Conservation (phyloP, 768 basidiomycete genomes). For the Tulasnella sp. region DNA sequence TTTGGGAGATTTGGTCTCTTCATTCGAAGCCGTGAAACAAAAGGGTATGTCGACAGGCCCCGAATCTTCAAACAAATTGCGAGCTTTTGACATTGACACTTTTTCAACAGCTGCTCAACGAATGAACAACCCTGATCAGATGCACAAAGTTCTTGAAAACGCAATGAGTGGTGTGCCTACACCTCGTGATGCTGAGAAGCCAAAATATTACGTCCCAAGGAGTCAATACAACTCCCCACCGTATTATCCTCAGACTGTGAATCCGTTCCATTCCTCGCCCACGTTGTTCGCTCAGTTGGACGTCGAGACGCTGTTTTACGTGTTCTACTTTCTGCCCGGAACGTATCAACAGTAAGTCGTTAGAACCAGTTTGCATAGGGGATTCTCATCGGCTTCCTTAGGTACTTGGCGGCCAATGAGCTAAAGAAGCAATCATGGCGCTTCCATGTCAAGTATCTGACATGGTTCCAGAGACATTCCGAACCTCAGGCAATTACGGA, state of each 20-base stretch:
- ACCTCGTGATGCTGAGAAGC: slow-evolving; percentile 91
- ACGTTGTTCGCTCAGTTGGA: slow-evolving; percentile 83
- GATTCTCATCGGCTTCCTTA: slow-evolving; percentile 24
- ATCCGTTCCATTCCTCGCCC: slow-evolving; percentile 65
- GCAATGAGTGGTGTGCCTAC: slow-evolving; percentile 80
- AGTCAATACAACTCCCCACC: slow-evolving; percentile 83
- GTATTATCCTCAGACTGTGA: slow-evolving; percentile 88
- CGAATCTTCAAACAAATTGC: background rate
- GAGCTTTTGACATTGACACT: background rate
- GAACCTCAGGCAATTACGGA: slow-evolving; percentile 98
- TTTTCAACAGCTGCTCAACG: slow-evolving; percentile 49
- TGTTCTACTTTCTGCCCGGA: slow-evolving; percentile 95
- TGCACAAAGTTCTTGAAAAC: slow-evolving; percentile 89
- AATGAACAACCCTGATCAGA: slow-evolving; percentile 75
- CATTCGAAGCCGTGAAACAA: slow-evolving; percentile 93
- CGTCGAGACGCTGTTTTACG: slow-evolving; percentile 94
- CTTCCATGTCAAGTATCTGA: slow-evolving; percentile 97
- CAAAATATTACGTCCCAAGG: slow-evolving; percentile 90
- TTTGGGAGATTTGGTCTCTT: slow-evolving; percentile 81
- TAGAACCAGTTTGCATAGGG: background rate
- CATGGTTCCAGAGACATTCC: slow-evolving; percentile 98
- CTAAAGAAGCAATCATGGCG: slow-evolving; percentile 97
- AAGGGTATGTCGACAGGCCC: slow-evolving; percentile 49
- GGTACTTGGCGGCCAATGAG: slow-evolving; percentile 92
- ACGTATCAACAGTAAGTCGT: slow-evolving; percentile 87